Evolutionary conservation across 2,329 filamentous ascomycete genomes (phyloP).

Genomic region (Rutstroemia sp.): DNA sequence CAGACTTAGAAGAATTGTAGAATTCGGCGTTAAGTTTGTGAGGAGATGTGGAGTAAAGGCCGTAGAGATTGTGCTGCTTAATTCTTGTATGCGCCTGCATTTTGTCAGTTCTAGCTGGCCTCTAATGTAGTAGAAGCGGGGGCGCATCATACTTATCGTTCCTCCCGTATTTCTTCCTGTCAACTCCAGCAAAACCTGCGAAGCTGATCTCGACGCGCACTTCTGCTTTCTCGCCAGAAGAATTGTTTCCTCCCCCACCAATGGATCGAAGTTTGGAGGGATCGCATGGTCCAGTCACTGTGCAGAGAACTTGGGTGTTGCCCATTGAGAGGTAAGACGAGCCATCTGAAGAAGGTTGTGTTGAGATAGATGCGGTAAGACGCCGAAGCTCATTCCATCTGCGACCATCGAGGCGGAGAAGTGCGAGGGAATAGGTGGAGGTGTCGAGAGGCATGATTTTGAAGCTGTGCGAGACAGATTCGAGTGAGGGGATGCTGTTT

Average conservation of each 20-base stretch:
- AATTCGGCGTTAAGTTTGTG: slow-evolving; percentile 83
- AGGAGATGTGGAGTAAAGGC: slow-evolving; percentile 74
- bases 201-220: slow-evolving; percentile 78
- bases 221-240: slow-evolving; percentile 45
- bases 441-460: slow-evolving; percentile 77
- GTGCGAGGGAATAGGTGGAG: slow-evolving; percentile 80
- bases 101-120: neutral
- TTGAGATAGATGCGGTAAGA: slow-evolving; percentile 81
- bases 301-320: slow-evolving; percentile 94
- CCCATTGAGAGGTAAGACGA: slow-evolving; percentile 94
- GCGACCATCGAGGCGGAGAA: slow-evolving; percentile 74
- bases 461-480: neutral
- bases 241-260: slow-evolving; percentile 35
- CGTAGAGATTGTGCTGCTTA: slow-evolving; percentile 70
- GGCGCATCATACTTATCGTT: slow-evolving; percentile 63
- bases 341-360: slow-evolving; percentile 86
- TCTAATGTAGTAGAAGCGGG: neutral
- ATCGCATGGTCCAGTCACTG: slow-evolving; percentile 80
- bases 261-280: slow-evolving; percentile 31
- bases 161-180: slow-evolving; percentile 68
- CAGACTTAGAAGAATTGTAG: slow-evolving; percentile 72
- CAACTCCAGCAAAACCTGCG: slow-evolving; percentile 81
- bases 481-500: neutral
- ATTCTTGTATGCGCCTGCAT: slow-evolving; percentile 66
- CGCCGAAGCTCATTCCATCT: slow-evolving; percentile 96